phyloP scores from a whole-genome alignment of 2,329 filamentous ascomycete species.

The Colletotrichum caudatum region DNA sequence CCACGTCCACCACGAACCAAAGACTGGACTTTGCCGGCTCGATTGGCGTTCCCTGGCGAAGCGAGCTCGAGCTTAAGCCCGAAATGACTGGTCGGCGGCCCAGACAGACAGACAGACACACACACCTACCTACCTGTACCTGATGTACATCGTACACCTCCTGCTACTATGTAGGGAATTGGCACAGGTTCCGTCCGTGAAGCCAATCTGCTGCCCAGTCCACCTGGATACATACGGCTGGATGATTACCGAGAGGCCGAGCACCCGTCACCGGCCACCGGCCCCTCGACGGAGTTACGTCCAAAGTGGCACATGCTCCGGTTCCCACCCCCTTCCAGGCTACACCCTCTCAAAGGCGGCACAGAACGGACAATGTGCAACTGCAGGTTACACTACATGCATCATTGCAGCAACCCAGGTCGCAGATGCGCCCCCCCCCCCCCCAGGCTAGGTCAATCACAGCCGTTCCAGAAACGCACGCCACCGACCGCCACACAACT shows the following conservation, averaged over 20 bases:
- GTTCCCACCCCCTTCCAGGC: not conserved
- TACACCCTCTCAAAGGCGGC: conserved; percentile 11
- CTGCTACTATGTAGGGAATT: not conserved
- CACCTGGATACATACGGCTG: conserved; percentile 13
- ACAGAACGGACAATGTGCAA: conserved; percentile 23
- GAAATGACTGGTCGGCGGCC: not conserved
- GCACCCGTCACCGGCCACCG: conserved; percentile 21
- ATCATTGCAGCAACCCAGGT: conserved; percentile 33
- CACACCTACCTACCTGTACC: too few species aligned
- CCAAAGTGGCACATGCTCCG: conserved; percentile 33
- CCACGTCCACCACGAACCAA: conserved; percentile 16
- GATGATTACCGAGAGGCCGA: conserved; percentile 24
- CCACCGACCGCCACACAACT: conserved; percentile 11
- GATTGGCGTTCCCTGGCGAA: conserved; percentile 28
- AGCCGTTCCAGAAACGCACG: conserved; percentile 31
- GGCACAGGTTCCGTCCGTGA: conserved; percentile 20
- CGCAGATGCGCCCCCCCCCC: conserved; percentile 32
- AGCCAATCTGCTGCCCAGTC: conserved; percentile 17
- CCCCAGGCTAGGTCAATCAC: conserved; percentile 30
- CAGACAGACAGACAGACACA: not conserved
- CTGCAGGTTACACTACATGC: conserved; percentile 31
- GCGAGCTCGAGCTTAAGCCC: conserved; percentile 27
- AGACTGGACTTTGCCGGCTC: conserved; percentile 17
- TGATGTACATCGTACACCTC: too few species aligned
- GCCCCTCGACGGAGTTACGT: conserved; percentile 12